Percentiles rank a stretch among this genome's conserved stretches.
Evolutionary conservation across 2,329 filamentous ascomycete genomes (phyloP).

Genomic region (Cordyceps fumosorosea): DNA sequence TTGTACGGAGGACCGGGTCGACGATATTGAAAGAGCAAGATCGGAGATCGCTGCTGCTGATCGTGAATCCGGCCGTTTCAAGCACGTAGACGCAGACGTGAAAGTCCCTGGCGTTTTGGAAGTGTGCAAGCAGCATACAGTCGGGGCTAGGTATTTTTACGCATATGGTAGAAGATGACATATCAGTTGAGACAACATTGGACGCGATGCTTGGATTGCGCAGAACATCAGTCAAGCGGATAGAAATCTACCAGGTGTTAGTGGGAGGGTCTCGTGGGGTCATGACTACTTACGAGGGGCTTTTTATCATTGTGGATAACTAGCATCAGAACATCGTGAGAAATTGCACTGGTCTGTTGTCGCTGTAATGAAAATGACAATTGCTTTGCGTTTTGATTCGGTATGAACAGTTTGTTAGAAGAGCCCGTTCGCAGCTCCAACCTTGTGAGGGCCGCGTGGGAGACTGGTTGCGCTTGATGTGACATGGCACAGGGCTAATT

Average conservation of each 20-base stretch:
- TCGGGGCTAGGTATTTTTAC: conserved; percentile 21
- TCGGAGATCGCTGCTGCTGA: conserved; percentile 14
- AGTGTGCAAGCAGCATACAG: conserved; percentile 22
- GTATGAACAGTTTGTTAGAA: background rate
- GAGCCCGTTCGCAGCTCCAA: background rate
- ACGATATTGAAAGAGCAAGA: background rate
- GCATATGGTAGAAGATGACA: conserved; percentile 17
- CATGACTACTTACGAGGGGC: background rate
- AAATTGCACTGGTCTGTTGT: background rate
- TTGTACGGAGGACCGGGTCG: background rate
- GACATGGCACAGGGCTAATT: background rate
- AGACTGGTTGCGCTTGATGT: background rate
- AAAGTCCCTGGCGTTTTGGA: conserved; percentile 28
- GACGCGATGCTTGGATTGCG: background rate
- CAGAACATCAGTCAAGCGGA: conserved; percentile 9
- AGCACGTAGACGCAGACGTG: conserved; percentile 26
- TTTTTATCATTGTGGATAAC: conserved; percentile 3
- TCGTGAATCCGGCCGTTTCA: conserved; percentile 24
- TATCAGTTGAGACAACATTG: conserved; percentile 13
- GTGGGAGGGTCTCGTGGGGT: background rate
- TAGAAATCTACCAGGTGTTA: conserved; percentile 1
- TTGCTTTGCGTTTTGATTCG: background rate
- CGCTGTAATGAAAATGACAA: conserved; percentile 1
- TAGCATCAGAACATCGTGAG: background rate
- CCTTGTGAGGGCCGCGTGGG: background rate